A percentile compares a stretch with the other conserved stretches of the same genome.
Evolutionary conservation across 108 stramenopile genomes (phyloP).

Genomic region (Skeletonema tropicum): DNA sequence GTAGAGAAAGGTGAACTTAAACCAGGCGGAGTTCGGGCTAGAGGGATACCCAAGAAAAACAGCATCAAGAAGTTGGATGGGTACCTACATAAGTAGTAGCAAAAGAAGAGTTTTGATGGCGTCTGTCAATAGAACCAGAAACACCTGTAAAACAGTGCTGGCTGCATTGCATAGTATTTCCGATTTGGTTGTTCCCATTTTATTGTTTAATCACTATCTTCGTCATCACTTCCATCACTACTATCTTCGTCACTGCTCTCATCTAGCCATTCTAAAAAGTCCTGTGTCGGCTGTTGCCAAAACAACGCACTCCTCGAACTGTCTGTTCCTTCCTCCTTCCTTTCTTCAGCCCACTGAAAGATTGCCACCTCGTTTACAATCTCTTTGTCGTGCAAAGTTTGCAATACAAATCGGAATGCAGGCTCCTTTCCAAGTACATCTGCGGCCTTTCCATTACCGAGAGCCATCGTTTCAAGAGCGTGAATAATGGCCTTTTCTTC

Average conservation of each 20-base stretch:
- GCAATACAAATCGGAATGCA: slow-evolving; percentile 82
- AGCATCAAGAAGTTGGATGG: too few species aligned
- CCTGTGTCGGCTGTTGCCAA: slow-evolving; percentile 68
- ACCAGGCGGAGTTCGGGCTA: too few species aligned
- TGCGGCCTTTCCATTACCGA: slow-evolving; percentile 54
- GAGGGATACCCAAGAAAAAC: too few species aligned
- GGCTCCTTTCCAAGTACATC: slow-evolving; percentile 59
- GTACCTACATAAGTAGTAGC: too few species aligned
- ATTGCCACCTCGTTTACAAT: slow-evolving; percentile 85
- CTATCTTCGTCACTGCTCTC: slow-evolving; percentile 47
- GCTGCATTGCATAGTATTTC: too few species aligned
- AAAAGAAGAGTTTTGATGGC: too few species aligned
- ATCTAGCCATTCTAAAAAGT: slow-evolving; percentile 88
- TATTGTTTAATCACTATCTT: slow-evolving; percentile 32
- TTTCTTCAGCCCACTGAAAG: slow-evolving; percentile 74
- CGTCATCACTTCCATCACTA: slow-evolving; percentile 54
- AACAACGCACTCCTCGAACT: slow-evolving; percentile 60
- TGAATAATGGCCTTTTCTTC: slow-evolving; percentile 81
- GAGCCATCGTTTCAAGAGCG: slow-evolving; percentile 71
- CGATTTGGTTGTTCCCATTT: background rate
- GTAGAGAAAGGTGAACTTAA: too few species aligned
- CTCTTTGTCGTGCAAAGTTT: slow-evolving; percentile 82
- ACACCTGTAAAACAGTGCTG: too few species aligned
- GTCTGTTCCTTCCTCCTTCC: slow-evolving; percentile 59
- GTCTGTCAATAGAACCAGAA: too few species aligned